These are phyloP conservation scores for Rubus idaeus DNA, from an alignment of 306 rosid species.

Conservation along the genomic window DNA sequence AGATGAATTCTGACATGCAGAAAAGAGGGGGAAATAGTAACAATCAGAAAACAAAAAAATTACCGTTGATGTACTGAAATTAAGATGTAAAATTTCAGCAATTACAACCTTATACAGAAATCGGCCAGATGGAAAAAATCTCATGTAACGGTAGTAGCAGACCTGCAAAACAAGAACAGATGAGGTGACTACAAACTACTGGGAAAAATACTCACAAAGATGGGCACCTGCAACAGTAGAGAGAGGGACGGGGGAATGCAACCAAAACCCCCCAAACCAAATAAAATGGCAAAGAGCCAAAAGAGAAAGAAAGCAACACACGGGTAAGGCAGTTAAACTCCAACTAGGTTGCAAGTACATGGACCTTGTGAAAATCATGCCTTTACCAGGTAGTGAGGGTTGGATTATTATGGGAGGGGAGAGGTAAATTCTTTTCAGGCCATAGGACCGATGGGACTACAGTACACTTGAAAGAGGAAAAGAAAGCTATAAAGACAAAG, in stretches of 20 bases:
- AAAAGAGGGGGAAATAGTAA: slow-evolving; percentile 17
- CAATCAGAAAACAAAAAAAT: slow-evolving; percentile 24
- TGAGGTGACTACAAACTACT: background rate
- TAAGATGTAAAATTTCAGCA: slow-evolving; percentile 14
- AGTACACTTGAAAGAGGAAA: no score
- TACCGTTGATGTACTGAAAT: background rate
- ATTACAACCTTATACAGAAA: slow-evolving; percentile 82
- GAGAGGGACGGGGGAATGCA: no score
- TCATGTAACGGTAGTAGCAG: slow-evolving; percentile 86
- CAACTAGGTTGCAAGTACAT: slow-evolving; percentile 2
- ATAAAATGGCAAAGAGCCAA: no score
- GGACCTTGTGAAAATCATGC: background rate
- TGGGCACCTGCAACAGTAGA: no score
- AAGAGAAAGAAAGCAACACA: background rate
- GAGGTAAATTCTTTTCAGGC: no score
- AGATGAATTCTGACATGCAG: slow-evolving; percentile 74
- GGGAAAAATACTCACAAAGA: background rate
- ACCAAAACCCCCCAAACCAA: no score
- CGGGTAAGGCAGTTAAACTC: background rate
- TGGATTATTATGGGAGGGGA: background rate
- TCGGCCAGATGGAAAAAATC: slow-evolving; percentile 84
- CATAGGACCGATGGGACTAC: no score
- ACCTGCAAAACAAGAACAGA: slow-evolving; percentile 56
- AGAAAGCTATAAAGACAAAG: no score
- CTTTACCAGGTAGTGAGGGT: background rate